A percentile compares a stretch with the other conserved stretches of the same genome.
phyloP scores from a whole-genome alignment of 768 basidiomycete genomes.

The Boletus subcaerulescens region DNA sequence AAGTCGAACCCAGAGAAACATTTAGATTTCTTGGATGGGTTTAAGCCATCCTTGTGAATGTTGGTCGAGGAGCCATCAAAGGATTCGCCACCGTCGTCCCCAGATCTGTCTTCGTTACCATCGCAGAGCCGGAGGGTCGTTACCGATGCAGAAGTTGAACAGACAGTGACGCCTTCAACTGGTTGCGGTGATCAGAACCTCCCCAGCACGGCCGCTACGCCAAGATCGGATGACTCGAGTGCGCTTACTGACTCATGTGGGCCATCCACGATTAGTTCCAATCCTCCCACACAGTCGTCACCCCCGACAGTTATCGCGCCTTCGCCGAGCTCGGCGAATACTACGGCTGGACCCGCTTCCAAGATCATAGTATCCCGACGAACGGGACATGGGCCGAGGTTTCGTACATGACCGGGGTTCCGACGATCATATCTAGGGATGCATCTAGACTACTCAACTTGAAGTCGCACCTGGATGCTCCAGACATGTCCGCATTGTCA shows the following conservation, averaged over 20 bases:
- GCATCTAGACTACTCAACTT: no score
- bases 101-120: slow-evolving; percentile 3
- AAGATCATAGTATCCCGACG: neutral
- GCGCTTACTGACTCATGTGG: neutral
- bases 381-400: neutral
- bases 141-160: neutral
- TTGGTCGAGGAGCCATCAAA: no score
- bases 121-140: slow-evolving; percentile 6
- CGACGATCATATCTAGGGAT: slow-evolving; percentile 1
- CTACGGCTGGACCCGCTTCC: neutral
- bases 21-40: no score
- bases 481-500: no score
- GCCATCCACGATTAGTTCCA: neutral
- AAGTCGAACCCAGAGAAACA: no score
- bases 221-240: no score
- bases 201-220: no score
- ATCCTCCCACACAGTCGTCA: neutral
- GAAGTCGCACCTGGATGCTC: no score
- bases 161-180: no score
- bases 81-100: neutral
- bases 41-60: no score
- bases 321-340: neutral
- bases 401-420: neutral
- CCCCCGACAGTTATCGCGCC: neutral
- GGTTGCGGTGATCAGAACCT: neutral